phyloP scores from a whole-genome alignment of 1,284 basidiomycete species.

The Cutaneotrichosporon sp. region DNA sequence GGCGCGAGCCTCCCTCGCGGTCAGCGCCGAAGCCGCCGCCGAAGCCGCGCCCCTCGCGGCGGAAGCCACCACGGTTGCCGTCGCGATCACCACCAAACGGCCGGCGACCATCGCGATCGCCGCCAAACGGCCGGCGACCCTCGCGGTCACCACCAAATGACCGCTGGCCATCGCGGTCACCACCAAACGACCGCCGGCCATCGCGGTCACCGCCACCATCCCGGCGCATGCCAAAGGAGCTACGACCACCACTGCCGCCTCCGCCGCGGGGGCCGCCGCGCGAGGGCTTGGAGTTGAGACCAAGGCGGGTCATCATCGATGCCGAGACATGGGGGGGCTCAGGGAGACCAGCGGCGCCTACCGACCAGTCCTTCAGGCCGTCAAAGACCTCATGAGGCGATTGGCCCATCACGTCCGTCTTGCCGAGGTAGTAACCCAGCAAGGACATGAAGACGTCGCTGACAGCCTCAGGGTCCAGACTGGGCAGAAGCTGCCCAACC shows the following conservation, averaged over 20 bases:
- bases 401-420: conserved; percentile 55
- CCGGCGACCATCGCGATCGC: too few species aligned
- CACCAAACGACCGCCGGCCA: background rate
- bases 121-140: background rate
- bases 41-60: background rate
- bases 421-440: conserved; percentile 70
- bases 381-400: conserved; percentile 53
- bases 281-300: conserved; percentile 4
- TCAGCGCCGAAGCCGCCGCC: background rate
- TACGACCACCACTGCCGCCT: conserved; percentile 1
- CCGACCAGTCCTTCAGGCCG: conserved; percentile 65
- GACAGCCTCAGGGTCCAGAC: conserved; percentile 58
- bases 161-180: conserved; percentile 1
- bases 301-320: conserved; percentile 51
- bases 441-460: conserved; percentile 64
- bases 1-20: background rate
- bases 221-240: conserved; percentile 4
- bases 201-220: background rate
- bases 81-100: too few species aligned
- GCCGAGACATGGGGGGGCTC: conserved; percentile 55
- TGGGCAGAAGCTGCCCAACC: conserved; percentile 45
- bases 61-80: background rate
- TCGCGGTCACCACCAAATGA: background rate
- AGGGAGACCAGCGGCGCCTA: conserved; percentile 54
- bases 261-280: background rate